phyloP scores from a whole-genome alignment of 2,329 filamentous ascomycete genomes.

The Trichophyton verrucosum region DNA sequence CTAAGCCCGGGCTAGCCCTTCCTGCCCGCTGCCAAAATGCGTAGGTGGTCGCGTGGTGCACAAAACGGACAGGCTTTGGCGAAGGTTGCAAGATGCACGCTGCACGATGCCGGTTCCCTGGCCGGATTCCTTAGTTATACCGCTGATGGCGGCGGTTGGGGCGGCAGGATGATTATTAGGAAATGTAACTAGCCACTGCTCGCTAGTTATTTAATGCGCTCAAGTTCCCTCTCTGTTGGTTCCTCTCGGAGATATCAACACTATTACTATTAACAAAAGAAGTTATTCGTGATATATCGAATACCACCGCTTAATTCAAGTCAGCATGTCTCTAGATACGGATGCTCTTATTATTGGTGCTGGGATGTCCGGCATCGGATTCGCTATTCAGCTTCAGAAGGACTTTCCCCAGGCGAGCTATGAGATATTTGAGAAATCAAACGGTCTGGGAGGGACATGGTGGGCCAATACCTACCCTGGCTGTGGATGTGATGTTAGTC shows the following conservation, averaged over 20 bases:
- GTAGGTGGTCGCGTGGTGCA: not conserved
- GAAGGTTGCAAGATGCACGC: not conserved
- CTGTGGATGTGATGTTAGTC: slow-evolving; percentile 27
- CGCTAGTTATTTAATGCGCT: not conserved
- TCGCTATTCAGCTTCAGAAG: slow-evolving; percentile 35
- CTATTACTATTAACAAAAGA: not conserved
- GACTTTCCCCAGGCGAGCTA: slow-evolving; percentile 29
- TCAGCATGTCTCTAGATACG: slow-evolving; percentile 27
- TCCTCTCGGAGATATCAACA: not conserved
- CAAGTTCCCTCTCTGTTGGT: not conserved
- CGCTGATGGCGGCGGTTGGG: not conserved
- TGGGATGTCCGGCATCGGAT: slow-evolving; percentile 37
- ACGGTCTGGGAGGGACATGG: slow-evolving; percentile 29
- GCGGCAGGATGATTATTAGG: not conserved
- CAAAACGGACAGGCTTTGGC: not conserved
- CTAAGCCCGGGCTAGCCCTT: not conserved
- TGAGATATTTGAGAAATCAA: slow-evolving; percentile 34
- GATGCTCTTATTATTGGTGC: slow-evolving; percentile 41
- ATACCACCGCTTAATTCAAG: no score
- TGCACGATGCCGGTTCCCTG: not conserved
- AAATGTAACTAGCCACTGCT: no score
- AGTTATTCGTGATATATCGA: not conserved
- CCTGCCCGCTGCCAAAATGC: not conserved
- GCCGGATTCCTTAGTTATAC: not conserved
- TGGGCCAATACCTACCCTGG: slow-evolving; percentile 26